Percentiles rank a stretch among this genome's conserved stretches.
Evolutionary conservation across 352 stramenopile genomes (phyloP).

Genomic region (Phytophthora boehmeriae): DNA sequence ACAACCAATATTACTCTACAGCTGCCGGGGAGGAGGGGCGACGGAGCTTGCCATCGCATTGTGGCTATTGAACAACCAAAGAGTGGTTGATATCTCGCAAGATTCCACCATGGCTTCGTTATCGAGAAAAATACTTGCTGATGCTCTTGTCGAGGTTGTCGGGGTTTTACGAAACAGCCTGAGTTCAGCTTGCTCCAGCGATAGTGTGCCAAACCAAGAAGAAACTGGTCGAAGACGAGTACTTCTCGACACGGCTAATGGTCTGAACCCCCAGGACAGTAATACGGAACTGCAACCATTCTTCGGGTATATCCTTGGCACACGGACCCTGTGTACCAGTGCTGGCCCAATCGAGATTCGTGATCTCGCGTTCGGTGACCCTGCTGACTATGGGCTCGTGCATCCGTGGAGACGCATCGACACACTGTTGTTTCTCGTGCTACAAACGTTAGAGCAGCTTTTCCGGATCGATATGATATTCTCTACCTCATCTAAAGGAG

Average conservation of each 20-base stretch:
- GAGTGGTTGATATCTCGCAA: background rate
- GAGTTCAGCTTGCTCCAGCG: slow-evolving; percentile 4
- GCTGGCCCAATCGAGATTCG: slow-evolving; percentile 43
- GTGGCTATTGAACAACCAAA: slow-evolving; percentile 13
- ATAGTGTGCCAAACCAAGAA: slow-evolving; percentile 1
- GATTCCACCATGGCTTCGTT: slow-evolving; percentile 15
- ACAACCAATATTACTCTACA: slow-evolving; percentile 6
- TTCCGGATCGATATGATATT: slow-evolving; percentile 58
- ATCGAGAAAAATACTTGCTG: slow-evolving; percentile 24
- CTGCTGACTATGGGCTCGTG: slow-evolving; percentile 37
- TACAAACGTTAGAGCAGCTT: slow-evolving; percentile 66
- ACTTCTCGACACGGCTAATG: slow-evolving; percentile 30
- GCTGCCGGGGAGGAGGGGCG: slow-evolving; percentile 54
- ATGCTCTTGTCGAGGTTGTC: slow-evolving; percentile 45
- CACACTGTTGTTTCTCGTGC: slow-evolving; percentile 45
- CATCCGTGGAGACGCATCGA: slow-evolving; percentile 62
- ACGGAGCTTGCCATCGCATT: slow-evolving; percentile 50
- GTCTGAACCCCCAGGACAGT: slow-evolving; percentile 11
- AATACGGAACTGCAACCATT: slow-evolving; percentile 7
- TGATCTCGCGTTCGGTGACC: slow-evolving; percentile 44
- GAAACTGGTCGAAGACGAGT: slow-evolving; percentile 25
- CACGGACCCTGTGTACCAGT: slow-evolving; percentile 33
- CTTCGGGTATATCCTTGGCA: slow-evolving; percentile 38
- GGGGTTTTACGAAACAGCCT: slow-evolving; percentile 35
- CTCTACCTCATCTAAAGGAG: slow-evolving; percentile 16